phyloP scores from a whole-genome alignment of 768 basidiomycete genomes.

The Lactifluus hygrophoroides region DNA sequence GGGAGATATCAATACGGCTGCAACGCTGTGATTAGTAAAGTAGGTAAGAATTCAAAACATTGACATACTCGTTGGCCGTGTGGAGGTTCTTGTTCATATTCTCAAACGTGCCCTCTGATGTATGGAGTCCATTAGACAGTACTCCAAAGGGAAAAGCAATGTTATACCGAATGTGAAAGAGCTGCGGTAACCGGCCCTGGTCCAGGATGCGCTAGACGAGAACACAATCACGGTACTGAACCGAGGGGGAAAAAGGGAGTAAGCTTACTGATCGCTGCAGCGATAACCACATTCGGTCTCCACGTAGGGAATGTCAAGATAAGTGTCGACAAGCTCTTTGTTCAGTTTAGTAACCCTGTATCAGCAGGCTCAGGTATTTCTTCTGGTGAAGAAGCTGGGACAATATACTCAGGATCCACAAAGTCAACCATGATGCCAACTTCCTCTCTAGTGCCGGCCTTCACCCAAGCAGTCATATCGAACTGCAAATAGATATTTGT shows the following conservation, averaged over 20 bases:
- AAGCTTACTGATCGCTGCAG: slow-evolving; percentile 80
- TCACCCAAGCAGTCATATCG: slow-evolving; percentile 95
- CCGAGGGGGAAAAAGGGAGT: slow-evolving; percentile 22
- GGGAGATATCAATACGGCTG: slow-evolving; percentile 76
- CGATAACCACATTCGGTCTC: slow-evolving; percentile 92
- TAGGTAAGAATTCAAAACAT: background rate
- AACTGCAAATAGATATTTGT: slow-evolving; percentile 38
- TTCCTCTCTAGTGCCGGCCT: slow-evolving; percentile 48
- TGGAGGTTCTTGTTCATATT: slow-evolving; percentile 84
- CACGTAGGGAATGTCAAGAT: slow-evolving; percentile 78
- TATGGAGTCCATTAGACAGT: slow-evolving; percentile 7
- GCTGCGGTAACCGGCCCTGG: slow-evolving; percentile 76
- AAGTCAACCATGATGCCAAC: slow-evolving; percentile 83
- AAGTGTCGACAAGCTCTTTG: slow-evolving; percentile 64
- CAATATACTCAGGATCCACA: slow-evolving; percentile 50
- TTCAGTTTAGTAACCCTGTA: slow-evolving; percentile 73
- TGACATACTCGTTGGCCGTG: slow-evolving; percentile 65
- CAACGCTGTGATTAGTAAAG: slow-evolving; percentile 17
- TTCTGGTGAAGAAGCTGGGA: slow-evolving; percentile 1
- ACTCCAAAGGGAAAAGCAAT: background rate
- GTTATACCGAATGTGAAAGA: slow-evolving; percentile 71
- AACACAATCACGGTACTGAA: slow-evolving; percentile 24
- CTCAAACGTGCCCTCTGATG: slow-evolving; percentile 55
- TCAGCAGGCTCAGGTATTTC: background rate
- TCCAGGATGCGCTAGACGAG: slow-evolving; percentile 63